Conservation (phyloP, 805 yeast species). For the Cyberlindnera amylophila region DNA sequence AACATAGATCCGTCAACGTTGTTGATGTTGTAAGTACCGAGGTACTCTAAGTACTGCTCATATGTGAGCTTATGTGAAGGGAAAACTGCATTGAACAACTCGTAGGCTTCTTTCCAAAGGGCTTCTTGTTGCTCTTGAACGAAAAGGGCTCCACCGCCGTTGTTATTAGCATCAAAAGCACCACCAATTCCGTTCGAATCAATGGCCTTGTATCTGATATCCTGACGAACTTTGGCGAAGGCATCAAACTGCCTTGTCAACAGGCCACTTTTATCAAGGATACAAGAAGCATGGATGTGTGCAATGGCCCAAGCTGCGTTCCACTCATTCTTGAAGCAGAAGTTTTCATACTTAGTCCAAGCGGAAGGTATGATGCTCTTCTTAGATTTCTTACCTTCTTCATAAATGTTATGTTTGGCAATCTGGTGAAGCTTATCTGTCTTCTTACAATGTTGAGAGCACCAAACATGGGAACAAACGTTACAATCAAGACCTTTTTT, state of each 20-base stretch:
- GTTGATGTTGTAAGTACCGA: constrained; percentile 75
- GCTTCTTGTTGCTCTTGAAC: constrained; percentile 52
- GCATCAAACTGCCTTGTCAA: constrained; percentile 47
- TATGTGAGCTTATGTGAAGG: constrained; percentile 35
- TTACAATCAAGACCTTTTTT: constrained; percentile 60
- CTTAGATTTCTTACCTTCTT: constrained; percentile 31
- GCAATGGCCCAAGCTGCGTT: constrained; percentile 65
- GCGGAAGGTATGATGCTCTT: constrained; percentile 40
- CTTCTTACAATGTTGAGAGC: constrained; percentile 58
- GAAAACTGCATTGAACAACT: constrained; percentile 47
- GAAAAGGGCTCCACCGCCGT: constrained; percentile 51
- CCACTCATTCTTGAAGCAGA: constrained; percentile 64
- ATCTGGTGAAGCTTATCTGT: constrained; percentile 48
- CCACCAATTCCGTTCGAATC: constrained; percentile 44
- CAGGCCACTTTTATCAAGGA: constrained; percentile 39
- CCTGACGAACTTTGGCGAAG: constrained; percentile 70
- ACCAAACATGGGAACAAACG: constrained; percentile 67
- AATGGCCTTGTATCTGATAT: constrained; percentile 53
- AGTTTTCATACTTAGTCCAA: constrained; percentile 56
- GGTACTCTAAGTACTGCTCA: constrained; percentile 53
- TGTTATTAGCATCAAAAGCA: constrained; percentile 39
- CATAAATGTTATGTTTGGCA: constrained; percentile 51
- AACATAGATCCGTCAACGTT: constrained; percentile 63
- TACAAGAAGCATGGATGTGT: constrained; percentile 43
- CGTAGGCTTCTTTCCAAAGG: constrained; percentile 58